Conservation (phyloP, 2,329 filamentous ascomycete genomes). For the Shiraia bambusicola region DNA sequence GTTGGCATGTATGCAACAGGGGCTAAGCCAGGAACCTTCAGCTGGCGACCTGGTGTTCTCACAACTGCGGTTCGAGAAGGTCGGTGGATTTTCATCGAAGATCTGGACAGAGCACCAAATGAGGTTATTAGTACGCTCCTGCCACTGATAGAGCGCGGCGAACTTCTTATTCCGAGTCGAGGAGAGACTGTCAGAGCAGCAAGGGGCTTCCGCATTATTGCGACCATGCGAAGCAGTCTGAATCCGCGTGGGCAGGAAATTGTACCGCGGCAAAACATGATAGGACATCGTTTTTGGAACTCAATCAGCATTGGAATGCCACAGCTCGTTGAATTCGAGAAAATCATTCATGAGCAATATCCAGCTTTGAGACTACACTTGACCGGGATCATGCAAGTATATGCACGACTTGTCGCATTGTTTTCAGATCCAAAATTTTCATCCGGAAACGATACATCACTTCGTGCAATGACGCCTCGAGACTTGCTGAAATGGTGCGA, state of each 20-base stretch:
- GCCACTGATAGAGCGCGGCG: constrained; percentile 88
- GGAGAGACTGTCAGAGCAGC: constrained; percentile 83
- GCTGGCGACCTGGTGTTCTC: constrained; percentile 88
- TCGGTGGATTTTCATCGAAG: constrained; percentile 95
- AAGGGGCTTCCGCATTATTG: constrained; percentile 85
- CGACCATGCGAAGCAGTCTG: constrained; percentile 74
- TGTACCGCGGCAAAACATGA: constrained; percentile 65
- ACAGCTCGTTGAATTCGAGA: constrained; percentile 67
- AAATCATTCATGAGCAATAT: constrained; percentile 71
- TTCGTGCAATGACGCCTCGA: constrained; percentile 66
- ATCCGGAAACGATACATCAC: constrained; percentile 56
- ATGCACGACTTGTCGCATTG: constrained; percentile 47
- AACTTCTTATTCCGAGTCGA: constrained; percentile 84
- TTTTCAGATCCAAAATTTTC: constrained; percentile 50
- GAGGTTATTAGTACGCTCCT: constrained; percentile 93
- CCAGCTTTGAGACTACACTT: constrained; percentile 65
- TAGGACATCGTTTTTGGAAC: constrained; percentile 86
- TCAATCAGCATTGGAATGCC: constrained; percentile 69
- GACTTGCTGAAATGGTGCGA: constrained; percentile 92
- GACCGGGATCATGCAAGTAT: constrained; percentile 59
- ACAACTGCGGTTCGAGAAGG: constrained; percentile 93
- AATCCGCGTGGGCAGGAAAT: constrained; percentile 71
- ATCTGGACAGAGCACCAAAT: constrained; percentile 89
- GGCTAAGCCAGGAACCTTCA: constrained; percentile 82
- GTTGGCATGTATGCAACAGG: constrained; percentile 93